phyloP scores from a whole-genome alignment of 1,139 yeast species.

The Geotrichum europaeum region DNA sequence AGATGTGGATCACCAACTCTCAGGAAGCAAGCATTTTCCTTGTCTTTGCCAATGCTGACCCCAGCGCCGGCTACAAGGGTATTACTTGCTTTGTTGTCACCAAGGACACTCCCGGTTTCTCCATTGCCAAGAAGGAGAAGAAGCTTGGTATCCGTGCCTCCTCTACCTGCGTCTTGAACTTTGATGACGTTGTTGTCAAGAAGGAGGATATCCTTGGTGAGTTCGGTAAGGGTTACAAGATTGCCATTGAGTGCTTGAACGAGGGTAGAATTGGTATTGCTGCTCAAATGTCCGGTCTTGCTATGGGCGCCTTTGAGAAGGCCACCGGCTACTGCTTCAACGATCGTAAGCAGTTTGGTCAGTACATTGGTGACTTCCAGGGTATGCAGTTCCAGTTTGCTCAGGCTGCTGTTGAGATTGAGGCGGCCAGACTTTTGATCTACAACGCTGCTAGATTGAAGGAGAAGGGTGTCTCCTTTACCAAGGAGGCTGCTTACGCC shows the following conservation, averaged over 20 bases:
- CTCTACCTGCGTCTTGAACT: slow-evolving; percentile 40
- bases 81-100: slow-evolving; percentile 43
- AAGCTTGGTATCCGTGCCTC: slow-evolving; percentile 43
- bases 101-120: slow-evolving; percentile 36
- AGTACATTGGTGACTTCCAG: slow-evolving; percentile 41
- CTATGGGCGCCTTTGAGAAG: slow-evolving; percentile 41
- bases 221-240: slow-evolving; percentile 43
- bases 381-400: slow-evolving; percentile 45
- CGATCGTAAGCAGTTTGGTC: slow-evolving; percentile 42
- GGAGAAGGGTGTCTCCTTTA: slow-evolving; percentile 39
- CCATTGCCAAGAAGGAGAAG: slow-evolving; percentile 42
- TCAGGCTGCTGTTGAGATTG: slow-evolving; percentile 41
- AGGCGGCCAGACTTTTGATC: slow-evolving; percentile 41
- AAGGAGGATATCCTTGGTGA: slow-evolving; percentile 40
- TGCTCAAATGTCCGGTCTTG: slow-evolving; percentile 43
- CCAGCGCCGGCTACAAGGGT: slow-evolving; percentile 41
- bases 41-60: slow-evolving; percentile 40
- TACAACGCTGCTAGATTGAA: slow-evolving; percentile 43
- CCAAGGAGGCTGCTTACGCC: slow-evolving; percentile 44
- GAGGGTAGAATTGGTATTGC: slow-evolving; percentile 45
- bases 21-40: slow-evolving; percentile 41
- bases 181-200: slow-evolving; percentile 41
- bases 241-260: slow-evolving; percentile 41
- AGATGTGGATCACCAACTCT: slow-evolving; percentile 45
- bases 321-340: slow-evolving; percentile 39